Evolutionary conservation across 306 rosid species (phyloP).

Genomic region (Dicorynia guianensis): DNA sequence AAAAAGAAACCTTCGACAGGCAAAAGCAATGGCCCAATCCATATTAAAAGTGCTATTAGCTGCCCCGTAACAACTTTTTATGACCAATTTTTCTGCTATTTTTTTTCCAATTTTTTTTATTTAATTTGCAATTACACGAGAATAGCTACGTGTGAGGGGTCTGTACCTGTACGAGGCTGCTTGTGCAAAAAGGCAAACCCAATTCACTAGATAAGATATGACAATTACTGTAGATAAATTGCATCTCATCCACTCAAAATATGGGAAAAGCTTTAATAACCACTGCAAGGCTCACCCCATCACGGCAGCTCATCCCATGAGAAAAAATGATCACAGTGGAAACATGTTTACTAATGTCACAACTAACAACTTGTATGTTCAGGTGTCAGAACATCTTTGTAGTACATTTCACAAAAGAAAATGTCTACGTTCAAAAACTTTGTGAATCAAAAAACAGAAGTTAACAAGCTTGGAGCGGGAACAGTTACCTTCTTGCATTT

Average conservation of each 20-base stretch:
- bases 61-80: too few species aligned
- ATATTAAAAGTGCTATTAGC: too few species aligned
- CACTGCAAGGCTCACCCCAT: neutral
- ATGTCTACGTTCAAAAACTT: too few species aligned
- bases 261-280: neutral
- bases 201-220: too few species aligned
- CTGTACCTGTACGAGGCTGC: too few species aligned
- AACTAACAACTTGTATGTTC: neutral
- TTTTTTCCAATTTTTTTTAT: too few species aligned
- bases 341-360: neutral
- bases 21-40: neutral
- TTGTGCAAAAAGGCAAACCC: too few species aligned
- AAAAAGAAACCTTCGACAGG: neutral
- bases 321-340: neutral
- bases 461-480: neutral
- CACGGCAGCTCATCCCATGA: too few species aligned
- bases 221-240: slow-evolving; percentile 7
- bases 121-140: too few species aligned
- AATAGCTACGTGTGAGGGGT: too few species aligned
- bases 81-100: too few species aligned
- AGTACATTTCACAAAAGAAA: neutral
- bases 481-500: slow-evolving; percentile 66
- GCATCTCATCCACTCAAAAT: neutral
- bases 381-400: slow-evolving; percentile 17
- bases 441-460: too few species aligned